Conservation (phyloP, 768 basidiomycete genomes). For the Pluteus cervinus region DNA sequence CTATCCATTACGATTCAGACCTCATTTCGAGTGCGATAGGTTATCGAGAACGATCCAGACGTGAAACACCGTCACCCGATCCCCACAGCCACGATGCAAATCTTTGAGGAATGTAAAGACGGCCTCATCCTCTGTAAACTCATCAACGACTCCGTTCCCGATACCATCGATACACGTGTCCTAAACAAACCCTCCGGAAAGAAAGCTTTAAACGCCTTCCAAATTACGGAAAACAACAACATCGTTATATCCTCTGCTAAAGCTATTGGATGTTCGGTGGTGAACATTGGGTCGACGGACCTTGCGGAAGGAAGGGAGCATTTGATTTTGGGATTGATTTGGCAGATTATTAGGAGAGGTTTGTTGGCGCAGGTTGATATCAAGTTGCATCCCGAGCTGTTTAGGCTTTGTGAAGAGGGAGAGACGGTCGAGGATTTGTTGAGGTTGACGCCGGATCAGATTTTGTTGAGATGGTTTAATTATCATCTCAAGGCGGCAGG, state of each 20-base stretch:
- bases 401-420: constrained; percentile 91
- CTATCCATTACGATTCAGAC: not conserved
- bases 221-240: constrained; percentile 99
- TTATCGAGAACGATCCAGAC: constrained; percentile 88
- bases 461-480: constrained; percentile 98
- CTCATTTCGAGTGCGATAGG: constrained; percentile 38
- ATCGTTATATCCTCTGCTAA: constrained; percentile 98
- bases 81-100: constrained; percentile 94
- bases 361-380: constrained; percentile 94
- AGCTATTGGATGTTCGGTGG: constrained; percentile 96
- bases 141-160: constrained; percentile 98
- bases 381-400: constrained; percentile 96
- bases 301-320: constrained; percentile 92
- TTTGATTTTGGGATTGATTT: constrained; percentile 94
- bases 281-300: constrained; percentile 95
- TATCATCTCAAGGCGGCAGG: constrained; percentile 95
- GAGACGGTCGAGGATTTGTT: constrained; percentile 97
- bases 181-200: constrained; percentile 80
- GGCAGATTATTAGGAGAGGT: constrained; percentile 96
- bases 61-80: constrained; percentile 81
- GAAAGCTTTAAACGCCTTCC: constrained; percentile 94
- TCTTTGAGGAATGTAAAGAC: constrained; percentile 96
- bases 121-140: constrained; percentile 96
- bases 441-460: constrained; percentile 92
- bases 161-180: constrained; percentile 98